Base-by-base conservation (phyloP, 129 eudicot species). In the Pseudognaphalium luteoalbum region DNA sequence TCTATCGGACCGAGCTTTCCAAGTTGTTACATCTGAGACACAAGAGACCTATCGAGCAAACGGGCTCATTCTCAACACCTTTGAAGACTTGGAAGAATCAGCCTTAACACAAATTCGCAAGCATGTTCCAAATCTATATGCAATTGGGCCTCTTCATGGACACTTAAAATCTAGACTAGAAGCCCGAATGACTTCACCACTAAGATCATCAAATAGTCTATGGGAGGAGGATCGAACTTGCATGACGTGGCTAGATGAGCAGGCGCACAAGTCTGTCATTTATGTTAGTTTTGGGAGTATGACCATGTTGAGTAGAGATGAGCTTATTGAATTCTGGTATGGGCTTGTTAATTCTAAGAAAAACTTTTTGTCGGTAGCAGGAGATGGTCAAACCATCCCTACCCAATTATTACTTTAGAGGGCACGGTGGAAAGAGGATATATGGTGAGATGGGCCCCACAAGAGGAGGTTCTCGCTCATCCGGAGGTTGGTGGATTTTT, bases 391-490 rank as follows among this genome's bases (percentile, higher is more conserved):
- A 6, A 73, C 74, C 79, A 54, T 83, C 74, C 84, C 80, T 5
- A 28, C 52, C 0, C 78, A 86, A 16, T 52, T 85, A 29, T n/a
- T n/a, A n/a, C n/a, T n/a, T n/a, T 54, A 41, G 83, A 78, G 20
- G 88, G 86, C 1, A 84, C 88, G 0, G 76, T 71, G 83, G 88
- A 66, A 30, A 84, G 90, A 65, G 88, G 91, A 5, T 84, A 72
- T 65, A 76, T 89, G 66, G 91, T 89, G 22, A 70, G 79, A 19
- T 89, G 97, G 97, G 89, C 96, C 1, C 93, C 97, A 34, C 97
- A 92, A 42, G 91, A 87, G 73, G 88, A 76, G 78, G 96, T 89
- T 8, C 73, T 92, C 12, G 74, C 81, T 37, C 97, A 92, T 41
- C 85, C 81, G 0, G 74, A 88, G 0, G 28, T 86, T 0, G 90